These are phyloP conservation scores for Capillidium heterosporum DNA, from an alignment of 371 early-diverging fungal species.

Conservation along the genomic window DNA sequence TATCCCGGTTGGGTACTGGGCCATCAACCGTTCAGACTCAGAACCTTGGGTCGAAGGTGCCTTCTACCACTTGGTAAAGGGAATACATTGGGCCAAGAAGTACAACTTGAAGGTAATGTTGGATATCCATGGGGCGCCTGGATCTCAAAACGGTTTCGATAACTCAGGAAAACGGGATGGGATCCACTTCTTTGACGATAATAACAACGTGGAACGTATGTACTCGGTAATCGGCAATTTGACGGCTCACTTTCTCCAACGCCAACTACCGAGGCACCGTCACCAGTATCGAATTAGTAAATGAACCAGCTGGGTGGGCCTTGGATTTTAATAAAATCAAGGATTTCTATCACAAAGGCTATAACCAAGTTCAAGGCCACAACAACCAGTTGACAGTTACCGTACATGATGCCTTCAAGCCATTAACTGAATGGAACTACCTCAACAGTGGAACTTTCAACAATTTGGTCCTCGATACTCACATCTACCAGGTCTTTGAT, in stretches of 20 bases:
- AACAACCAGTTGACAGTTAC: neutral
- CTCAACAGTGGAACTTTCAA: constrained; percentile 9
- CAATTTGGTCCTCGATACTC: constrained; percentile 17
- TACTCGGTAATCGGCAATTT: neutral
- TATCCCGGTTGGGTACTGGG: constrained; percentile 62
- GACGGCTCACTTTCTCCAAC: neutral
- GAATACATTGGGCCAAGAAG: constrained; percentile 46
- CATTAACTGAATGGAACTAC: constrained; percentile 13
- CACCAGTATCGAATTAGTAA: constrained; percentile 4
- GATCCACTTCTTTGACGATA: neutral
- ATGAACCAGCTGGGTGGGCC: constrained; percentile 7
- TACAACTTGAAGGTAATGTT: constrained; percentile 49
- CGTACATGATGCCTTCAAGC: constrained; percentile 19
- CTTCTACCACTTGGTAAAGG: constrained; percentile 30
- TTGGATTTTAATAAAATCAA: constrained; percentile 5
- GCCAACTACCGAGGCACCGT: constrained; percentile 3
- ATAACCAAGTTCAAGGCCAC: constrained; percentile 7
- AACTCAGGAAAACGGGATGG: constrained; percentile 17
- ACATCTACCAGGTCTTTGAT: constrained; percentile 22
- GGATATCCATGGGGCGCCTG: constrained; percentile 58
- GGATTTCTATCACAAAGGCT: constrained; percentile 14
- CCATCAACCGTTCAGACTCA: constrained; percentile 23
- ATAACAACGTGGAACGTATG: neutral
- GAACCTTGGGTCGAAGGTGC: constrained; percentile 33
- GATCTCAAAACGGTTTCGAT: constrained; percentile 38